These are phyloP conservation scores for Melampsora americana DNA, from an alignment of 1,284 basidiomycete genomes.

Conservation along the genomic window DNA sequence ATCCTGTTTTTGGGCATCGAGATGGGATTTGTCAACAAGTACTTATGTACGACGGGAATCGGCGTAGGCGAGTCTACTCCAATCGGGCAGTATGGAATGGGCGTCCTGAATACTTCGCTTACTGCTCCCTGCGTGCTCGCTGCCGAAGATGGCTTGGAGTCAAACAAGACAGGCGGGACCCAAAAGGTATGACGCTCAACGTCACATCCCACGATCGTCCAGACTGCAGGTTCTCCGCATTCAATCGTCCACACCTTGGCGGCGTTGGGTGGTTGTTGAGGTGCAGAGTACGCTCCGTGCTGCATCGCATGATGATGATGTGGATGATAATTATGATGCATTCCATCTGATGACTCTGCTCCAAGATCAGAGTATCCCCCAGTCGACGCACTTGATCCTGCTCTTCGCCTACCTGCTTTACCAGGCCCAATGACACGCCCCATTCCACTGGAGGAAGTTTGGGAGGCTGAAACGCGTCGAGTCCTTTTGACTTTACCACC, in stretches of 20 bases:
- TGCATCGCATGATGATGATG: neutral
- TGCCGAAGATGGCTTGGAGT: constrained; percentile 44
- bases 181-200: constrained; percentile 55
- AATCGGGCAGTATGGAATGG: constrained; percentile 56
- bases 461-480: constrained; percentile 51
- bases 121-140: constrained; percentile 42
- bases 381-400: constrained; percentile 13
- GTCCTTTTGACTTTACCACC: constrained; percentile 52
- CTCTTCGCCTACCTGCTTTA: constrained; percentile 5
- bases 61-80: constrained; percentile 49
- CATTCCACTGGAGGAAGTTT: neutral
- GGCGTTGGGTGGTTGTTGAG: neutral
- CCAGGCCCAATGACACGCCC: constrained; percentile 2
- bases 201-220: constrained; percentile 84
- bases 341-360: constrained; percentile 33
- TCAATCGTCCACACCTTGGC: constrained; percentile 46
- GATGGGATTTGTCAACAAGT: constrained; percentile 3
- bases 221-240: constrained; percentile 72
- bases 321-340: constrained; percentile 1
- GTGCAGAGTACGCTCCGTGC: neutral
- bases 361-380: constrained; percentile 42
- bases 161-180: constrained; percentile 51
- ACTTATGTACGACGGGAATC: constrained; percentile 31
- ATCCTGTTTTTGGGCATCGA: constrained; percentile 50
- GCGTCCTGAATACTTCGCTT: constrained; percentile 50